Base-by-base conservation (phyloP, 1,284 basidiomycete genomes). In the Malassezia sp. region DNA sequence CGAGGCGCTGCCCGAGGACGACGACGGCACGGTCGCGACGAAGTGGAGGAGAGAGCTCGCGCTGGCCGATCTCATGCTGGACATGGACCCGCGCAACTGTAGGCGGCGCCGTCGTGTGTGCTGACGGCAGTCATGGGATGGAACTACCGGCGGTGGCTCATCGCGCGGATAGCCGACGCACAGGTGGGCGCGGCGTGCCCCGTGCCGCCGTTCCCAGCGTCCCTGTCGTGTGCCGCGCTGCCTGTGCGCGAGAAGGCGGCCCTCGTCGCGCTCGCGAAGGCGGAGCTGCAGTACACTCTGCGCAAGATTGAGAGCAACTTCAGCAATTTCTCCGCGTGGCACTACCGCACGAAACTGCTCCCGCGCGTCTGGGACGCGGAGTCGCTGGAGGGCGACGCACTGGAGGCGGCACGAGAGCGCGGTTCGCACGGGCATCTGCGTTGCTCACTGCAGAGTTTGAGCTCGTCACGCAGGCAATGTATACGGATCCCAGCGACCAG, bases 301-400 rank as follows among this genome's bases (percentile, higher is more conserved):
- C 77, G 77, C 51, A 95, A 96, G 74, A 97, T 99, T 57, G 83
- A 88, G 69, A 74, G 82, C 42, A 95, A 87, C 70, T 93, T 97
- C 66, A 90, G 85, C 37, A 97, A 99, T 71, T 97, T 95, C 70
- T 91, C 86, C 49, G 93, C 93, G 14, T 99, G 93, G 93, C 93
- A 99, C 71, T 88, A 91, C 59, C 79, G 93, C 21, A 85, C 87
- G 2, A 90, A 91, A 70, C 75, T 90, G 1, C 74, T 88, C 14
- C 72, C 76, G 0, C 76, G 75, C 3, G 63, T 86, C 5, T 90
- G 85, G 85, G 74, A 75, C 4, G 59, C 56, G 0, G 18, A 45
- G 20, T 14, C 33, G 18, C 35, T 53, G 1, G 70, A 72, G 26
- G 76, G n/a, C n/a, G n/a, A n/a, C n/a, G n/a, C n/a, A n/a, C n/a